Base-by-base conservation (phyloP, 2,329 filamentous ascomycete genomes). In the Penicillium sp. region DNA sequence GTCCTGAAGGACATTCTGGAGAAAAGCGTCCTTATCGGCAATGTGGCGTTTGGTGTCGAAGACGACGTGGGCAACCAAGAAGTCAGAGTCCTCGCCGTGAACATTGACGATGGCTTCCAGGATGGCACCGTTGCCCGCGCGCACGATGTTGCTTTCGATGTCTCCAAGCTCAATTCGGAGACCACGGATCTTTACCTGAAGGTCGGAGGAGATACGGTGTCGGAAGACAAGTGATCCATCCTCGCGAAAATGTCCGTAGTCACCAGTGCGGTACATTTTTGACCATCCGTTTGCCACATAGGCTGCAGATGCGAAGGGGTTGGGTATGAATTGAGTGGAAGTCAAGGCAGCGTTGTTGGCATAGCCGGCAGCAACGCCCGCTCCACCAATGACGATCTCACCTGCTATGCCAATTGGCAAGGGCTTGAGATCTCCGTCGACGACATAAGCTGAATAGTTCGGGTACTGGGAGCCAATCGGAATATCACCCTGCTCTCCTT, bases 101-200 rank as follows among this genome's bases (percentile, higher is more conserved):
- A 31, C 29, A 13, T 3, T 13, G 11, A 31, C 29, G 9, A 31
- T 13, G 21, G 43, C 35, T 9, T 69, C 54, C 13, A 52, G 45
- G 11, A 77, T 31, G 5, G 61, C 43, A 8, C 64, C 60, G 1
- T 58, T 27, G 1, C 66, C 58, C 19, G 59, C 58, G 2, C 57
- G n/a, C 1, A 74, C 13, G 37, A 77, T 67, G n/a, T 47, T 59
- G 19, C 51, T 63, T 35, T 72, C 73, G 27, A 82, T 69, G 3
- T 83, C 81, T 1, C 64, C 59, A 2, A 84, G 67, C 16, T 84
- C 80, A 21, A 82, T 73, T 0, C 63, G 65, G 13, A 67, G 56
- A 25, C 63, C 66, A 13, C 60, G 59, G 3, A 69, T 44, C 55
- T 69, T 65, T 27, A 68, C 47, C 35, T 67, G 64, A 1, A 53